These are phyloP conservation scores for Solanum sparsipilum DNA, from an alignment of 257 asterid species.

Conservation along the genomic window DNA sequence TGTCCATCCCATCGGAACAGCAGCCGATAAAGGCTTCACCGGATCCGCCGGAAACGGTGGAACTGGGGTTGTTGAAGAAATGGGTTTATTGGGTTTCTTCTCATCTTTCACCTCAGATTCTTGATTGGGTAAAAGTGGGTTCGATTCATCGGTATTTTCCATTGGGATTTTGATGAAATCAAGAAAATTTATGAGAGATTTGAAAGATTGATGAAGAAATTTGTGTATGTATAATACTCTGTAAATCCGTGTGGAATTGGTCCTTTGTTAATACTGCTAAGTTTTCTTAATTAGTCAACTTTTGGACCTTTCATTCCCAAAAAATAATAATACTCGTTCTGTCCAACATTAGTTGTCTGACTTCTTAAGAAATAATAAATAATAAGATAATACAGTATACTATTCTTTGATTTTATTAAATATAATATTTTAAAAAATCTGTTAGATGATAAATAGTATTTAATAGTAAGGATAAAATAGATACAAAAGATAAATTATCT, in stretches of 20 bases:
- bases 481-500: too few species aligned
- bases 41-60: slow-evolving; percentile 5
- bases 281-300: not conserved
- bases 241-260: not conserved
- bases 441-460: too few species aligned
- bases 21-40: slow-evolving; percentile 3
- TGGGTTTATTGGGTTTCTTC: slow-evolving; percentile 11
- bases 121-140: slow-evolving; percentile 46
- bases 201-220: not conserved
- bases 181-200: not conserved
- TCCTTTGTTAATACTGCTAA: not conserved
- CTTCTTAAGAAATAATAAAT: too few species aligned
- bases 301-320: not conserved
- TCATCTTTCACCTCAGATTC: slow-evolving; percentile 15
- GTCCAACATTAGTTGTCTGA: too few species aligned
- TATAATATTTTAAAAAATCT: too few species aligned
- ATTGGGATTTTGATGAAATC: slow-evolving; percentile 9
- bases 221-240: not conserved
- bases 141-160: slow-evolving; percentile 59
- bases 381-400: too few species aligned
- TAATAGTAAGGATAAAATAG: too few species aligned
- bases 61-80: slow-evolving; percentile 11
- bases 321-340: too few species aligned
- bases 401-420: too few species aligned
- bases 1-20: slow-evolving; percentile 53